phyloP scores from a whole-genome alignment of 192 early-diverging fungal genomes.

The Coemansia guatemalensis region DNA sequence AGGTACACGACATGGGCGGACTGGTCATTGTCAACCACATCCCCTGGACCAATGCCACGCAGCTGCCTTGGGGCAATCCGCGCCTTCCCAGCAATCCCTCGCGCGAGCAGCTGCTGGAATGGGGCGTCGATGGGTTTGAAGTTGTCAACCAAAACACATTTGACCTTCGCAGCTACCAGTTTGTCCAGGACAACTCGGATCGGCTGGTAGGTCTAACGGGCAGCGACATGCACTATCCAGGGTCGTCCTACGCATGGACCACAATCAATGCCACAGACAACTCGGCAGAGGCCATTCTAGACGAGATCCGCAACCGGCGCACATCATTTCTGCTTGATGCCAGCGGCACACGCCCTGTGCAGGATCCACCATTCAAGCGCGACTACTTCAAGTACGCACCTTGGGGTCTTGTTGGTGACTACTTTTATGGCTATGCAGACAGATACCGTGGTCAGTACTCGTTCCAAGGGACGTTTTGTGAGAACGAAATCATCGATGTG shows the following conservation, averaged over 20 bases:
- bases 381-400: conserved; percentile 56
- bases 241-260: conserved; percentile 64
- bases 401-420: conserved; percentile 56
- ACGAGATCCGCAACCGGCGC: conserved; percentile 57
- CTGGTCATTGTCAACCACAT: conserved; percentile 77
- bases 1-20: conserved; percentile 65
- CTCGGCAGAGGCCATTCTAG: conserved; percentile 55
- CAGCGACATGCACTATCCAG: conserved; percentile 66
- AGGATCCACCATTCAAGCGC: too few relatives aligned
- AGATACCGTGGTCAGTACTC: conserved; percentile 67
- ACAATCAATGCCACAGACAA: conserved; percentile 53
- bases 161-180: conserved; percentile 62
- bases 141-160: conserved; percentile 61
- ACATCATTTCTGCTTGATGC: conserved; percentile 69
- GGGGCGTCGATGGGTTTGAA: conserved; percentile 76
- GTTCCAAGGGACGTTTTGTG: conserved; percentile 67
- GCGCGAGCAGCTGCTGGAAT: conserved; percentile 54
- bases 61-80: conserved; percentile 55
- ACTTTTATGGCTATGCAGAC: too few relatives aligned
- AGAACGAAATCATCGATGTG: conserved; percentile 51
- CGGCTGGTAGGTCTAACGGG: conserved; percentile 62
- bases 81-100: conserved; percentile 65
- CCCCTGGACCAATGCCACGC: conserved; percentile 70
- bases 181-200: conserved; percentile 40
- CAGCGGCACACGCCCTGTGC: conserved; percentile 58